Evolutionary conservation across 495 filamentous ascomycete genomes (phyloP), one percentile per base, ranked within the genome.

Genomic region (Penicillium psychrofluorescens): DNA sequence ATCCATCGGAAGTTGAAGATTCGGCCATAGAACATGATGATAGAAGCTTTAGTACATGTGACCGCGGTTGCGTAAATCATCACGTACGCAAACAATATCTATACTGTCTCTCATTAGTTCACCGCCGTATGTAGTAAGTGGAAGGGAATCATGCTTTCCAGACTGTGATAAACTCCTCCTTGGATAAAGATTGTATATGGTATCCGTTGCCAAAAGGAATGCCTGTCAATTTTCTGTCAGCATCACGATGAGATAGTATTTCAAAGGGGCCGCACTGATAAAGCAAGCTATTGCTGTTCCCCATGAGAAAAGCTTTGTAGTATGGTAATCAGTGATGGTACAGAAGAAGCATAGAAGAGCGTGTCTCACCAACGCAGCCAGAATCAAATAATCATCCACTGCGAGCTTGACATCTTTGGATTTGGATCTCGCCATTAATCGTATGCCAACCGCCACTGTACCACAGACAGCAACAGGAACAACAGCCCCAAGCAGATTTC

Each of bases 11-110:
- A 29, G 32, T 42, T 45, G 29, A 54, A 50, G n/a, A 54, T 46
- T 8, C 46, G 51, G 4, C 44, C 38, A 22, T 54, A 54, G 11
- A 46, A 54, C 35, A 50, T 34, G 11, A 54, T 37, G 22, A 54
- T 50, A 6, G 46, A 50, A 1, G 34, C 38, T 38, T 54, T 54
- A 33, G 41, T 54, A 10, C 39, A 44, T 6, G 50, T 48, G 9
- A 49, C 41, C 4, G 45, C 41, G 7, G 38, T 38, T n/a, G 38
- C 34, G 15, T 53, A 53, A 3, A 53, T 36, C 9, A 53, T 40
- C 11, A 53, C 42, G 33, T 53, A 38, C 22, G 50, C 41, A 35
- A 40, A 48, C n/a, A 53, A 42, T 10, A 53, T 22, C 22, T 22
- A 22, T 6, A 22, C 14, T n/a, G 45, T 48, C 45, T 39, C 30